phyloP scores from a whole-genome alignment of 2,329 filamentous ascomycete species.

The Fusarium pininemorale region DNA sequence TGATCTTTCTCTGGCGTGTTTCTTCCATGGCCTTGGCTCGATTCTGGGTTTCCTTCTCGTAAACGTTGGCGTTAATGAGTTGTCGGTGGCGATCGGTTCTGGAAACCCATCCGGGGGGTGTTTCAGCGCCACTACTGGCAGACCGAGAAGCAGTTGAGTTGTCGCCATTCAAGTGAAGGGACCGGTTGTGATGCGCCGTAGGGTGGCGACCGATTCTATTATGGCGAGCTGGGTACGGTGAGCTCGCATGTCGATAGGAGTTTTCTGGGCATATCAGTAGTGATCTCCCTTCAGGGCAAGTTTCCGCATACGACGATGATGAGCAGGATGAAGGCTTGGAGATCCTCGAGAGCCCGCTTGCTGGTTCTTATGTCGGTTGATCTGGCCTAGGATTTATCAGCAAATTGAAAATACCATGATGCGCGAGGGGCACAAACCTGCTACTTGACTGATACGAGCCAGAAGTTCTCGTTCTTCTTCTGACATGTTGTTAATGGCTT shows the following conservation, averaged over 20 bases:
- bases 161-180: conserved; percentile 69
- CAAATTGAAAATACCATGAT: conserved; percentile 21
- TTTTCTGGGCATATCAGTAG: conserved; percentile 43
- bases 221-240: conserved; percentile 48
- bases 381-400: conserved; percentile 67
- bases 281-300: background rate
- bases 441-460: conserved; percentile 62
- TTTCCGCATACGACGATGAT: conserved; percentile 50
- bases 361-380: conserved; percentile 80
- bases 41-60: conserved; percentile 75
- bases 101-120: conserved; percentile 66
- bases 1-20: conserved; percentile 67
- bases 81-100: conserved; percentile 82
- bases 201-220: conserved; percentile 50
- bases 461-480: conserved; percentile 63
- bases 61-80: conserved; percentile 82
- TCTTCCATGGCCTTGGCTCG: conserved; percentile 77
- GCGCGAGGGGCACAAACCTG: conserved; percentile 51
- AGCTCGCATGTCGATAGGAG: conserved; percentile 44
- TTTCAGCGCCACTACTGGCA: conserved; percentile 48
- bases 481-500: conserved; percentile 48
- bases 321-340: conserved; percentile 40
- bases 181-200: conserved; percentile 58
- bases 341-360: conserved; percentile 54
- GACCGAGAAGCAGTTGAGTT: conserved; percentile 50